A percentile compares a stretch with the other conserved stretches of the same genome.
These are phyloP conservation scores for Talaromyces ruber DNA, from an alignment of 495 filamentous ascomycete species.

Conservation along the genomic window DNA sequence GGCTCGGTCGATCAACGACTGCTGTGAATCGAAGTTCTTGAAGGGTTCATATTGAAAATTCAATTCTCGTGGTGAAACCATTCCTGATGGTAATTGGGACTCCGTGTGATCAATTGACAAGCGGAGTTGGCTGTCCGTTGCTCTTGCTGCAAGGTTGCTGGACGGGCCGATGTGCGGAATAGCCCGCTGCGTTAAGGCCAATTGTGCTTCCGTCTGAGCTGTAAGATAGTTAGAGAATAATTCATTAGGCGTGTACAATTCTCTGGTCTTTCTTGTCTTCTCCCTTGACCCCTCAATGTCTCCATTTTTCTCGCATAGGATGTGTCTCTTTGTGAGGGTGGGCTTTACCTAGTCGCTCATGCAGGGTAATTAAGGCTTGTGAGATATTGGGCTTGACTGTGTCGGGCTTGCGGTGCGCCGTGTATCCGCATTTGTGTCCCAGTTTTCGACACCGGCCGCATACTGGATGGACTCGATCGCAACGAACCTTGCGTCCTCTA, in stretches of 20 bases:
- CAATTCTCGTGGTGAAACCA: neutral
- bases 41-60: neutral
- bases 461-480: constrained; percentile 1
- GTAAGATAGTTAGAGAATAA: neutral
- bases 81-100: neutral
- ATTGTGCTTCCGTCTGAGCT: neutral
- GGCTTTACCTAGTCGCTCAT: constrained; percentile 1
- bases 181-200: neutral
- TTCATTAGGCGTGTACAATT: neutral
- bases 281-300: neutral
- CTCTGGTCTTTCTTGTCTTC: neutral
- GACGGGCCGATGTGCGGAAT: neutral
- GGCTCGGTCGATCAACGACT: neutral
- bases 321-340: neutral
- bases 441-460: neutral
- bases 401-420: neutral
- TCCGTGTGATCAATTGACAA: neutral
- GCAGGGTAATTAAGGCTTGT: neutral
- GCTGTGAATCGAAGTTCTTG: neutral
- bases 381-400: neutral
- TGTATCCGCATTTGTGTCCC: neutral
- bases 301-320: neutral
- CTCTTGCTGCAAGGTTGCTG: neutral
- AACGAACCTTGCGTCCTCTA: constrained; percentile 2
- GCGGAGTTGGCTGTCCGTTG: neutral